Evolutionary conservation across 495 filamentous ascomycete species (phyloP).

Genomic region (Daldinia childiae): DNA sequence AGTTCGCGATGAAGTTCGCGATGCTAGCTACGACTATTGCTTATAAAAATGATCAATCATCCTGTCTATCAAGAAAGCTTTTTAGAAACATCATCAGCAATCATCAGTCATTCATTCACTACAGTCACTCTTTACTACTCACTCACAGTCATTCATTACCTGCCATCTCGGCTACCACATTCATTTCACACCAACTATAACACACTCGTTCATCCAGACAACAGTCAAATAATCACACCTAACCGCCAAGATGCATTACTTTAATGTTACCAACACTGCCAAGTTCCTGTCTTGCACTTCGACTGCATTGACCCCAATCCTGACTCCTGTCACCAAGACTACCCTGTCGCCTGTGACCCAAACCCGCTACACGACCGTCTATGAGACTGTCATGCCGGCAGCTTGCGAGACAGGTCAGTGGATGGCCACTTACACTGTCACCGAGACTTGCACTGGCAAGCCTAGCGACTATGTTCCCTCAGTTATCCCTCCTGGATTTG

Average conservation of each 20-base stretch:
- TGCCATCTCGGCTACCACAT: conserved; percentile 36
- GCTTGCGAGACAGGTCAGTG: conserved; percentile 53
- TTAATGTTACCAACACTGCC: conserved; percentile 35
- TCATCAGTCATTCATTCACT: conserved; percentile 28
- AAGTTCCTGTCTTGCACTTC: conserved; percentile 31
- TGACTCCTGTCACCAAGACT: conserved; percentile 9
- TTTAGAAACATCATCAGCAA: conserved; percentile 13
- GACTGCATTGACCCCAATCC: conserved; percentile 23
- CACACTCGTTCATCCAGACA: conserved; percentile 12
- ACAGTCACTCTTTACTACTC: conserved; percentile 38
- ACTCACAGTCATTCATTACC: conserved; percentile 36
- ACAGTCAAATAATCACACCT: not conserved
- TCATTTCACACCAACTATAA: conserved; percentile 25
- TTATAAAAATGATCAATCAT: conserved; percentile 39
- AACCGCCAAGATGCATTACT: conserved; percentile 38
- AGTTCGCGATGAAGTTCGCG: not conserved
- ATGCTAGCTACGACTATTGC: conserved; percentile 5
- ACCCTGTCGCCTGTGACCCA: conserved; percentile 35
- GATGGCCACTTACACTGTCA: conserved; percentile 58
- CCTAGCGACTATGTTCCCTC: conserved; percentile 38
- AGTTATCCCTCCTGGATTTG: conserved; percentile 50
- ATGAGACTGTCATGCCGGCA: conserved; percentile 52
- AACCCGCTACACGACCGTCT: conserved; percentile 52
- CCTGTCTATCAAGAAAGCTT: not conserved
- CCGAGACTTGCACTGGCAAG: conserved; percentile 51